phyloP scores from a whole-genome alignment of 78 protist genomes.

The slime mould (Dictyostelium discoideum) region dicty_2.7 NC_007088.5:3735001-3735500 shows the following conservation, averaged over 20 bases:
- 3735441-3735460: not conserved
- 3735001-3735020: not conserved
- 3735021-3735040: not conserved
- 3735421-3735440: not conserved
- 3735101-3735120: not conserved
- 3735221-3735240: not conserved
- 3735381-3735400: not conserved
- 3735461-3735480: not conserved
- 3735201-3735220: not conserved
- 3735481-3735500: not conserved
- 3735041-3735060: not conserved
- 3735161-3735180: not conserved
- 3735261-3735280: not conserved
- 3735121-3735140: not conserved
- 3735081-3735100: not conserved
- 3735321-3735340: not conserved
- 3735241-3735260: not conserved
- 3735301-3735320: not conserved
- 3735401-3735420: not conserved
- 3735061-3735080: not conserved
- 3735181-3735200: not conserved
- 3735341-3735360: not conserved
- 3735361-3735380: not conserved
- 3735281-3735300: not conserved
- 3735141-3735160: not conserved